Conservation (phyloP, 1,139 yeast species). For the Yamadazyma sp. region DNA sequence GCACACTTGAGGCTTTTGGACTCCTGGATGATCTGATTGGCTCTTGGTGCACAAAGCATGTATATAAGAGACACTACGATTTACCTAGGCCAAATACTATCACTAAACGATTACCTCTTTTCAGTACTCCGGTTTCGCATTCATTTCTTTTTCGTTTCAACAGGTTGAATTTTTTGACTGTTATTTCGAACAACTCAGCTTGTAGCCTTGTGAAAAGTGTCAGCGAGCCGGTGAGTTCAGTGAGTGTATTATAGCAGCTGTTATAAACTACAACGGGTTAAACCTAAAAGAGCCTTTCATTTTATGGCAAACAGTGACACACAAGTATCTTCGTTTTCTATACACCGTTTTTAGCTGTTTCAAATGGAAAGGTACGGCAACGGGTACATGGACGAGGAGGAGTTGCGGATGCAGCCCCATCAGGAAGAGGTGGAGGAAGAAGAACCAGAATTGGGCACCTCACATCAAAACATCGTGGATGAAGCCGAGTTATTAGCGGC, state of each 20-base stretch:
- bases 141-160: not conserved
- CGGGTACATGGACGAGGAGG: constrained; percentile 16
- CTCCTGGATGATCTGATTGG: constrained; percentile 55
- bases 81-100: too few relatives aligned
- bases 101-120: not conserved
- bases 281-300: too few relatives aligned
- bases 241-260: too few relatives aligned
- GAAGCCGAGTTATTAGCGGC: constrained; percentile 42
- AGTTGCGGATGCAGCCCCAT: constrained; percentile 9
- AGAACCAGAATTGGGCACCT: constrained; percentile 12
- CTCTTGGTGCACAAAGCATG: not conserved
- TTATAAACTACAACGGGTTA: too few relatives aligned
- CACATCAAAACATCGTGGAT: constrained; percentile 29
- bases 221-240: too few relatives aligned
- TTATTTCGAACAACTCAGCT: too few relatives aligned
- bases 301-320: too few relatives aligned
- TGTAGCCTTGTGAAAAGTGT: too few relatives aligned
- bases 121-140: constrained; percentile 4
- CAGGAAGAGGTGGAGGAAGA: constrained; percentile 6
- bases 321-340: not conserved
- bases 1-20: constrained; percentile 69
- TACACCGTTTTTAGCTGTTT: not conserved
- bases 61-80: too few relatives aligned
- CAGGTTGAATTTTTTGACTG: not conserved
- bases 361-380: constrained; percentile 15